Base-by-base conservation (phyloP, 306 rosid species). In the Trifolium dubium region DNA sequence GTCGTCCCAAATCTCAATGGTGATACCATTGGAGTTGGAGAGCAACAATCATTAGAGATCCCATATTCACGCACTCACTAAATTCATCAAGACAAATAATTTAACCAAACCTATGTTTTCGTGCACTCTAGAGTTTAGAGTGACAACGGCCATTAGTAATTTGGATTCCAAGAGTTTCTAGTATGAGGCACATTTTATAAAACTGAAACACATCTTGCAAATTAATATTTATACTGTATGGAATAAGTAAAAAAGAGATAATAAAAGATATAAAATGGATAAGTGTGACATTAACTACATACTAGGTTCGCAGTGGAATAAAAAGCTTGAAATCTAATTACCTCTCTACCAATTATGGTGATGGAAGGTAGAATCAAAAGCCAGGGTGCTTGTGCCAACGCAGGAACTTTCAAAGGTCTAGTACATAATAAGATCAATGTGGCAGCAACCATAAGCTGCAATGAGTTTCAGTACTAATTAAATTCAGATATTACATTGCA, bases 401-500 rank as follows among this genome's bases (percentile, higher is more conserved):
- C 53, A 39, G 80, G 79, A 72, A 87, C 84, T 69, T 88, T 89
- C 76, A 88, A 71, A 54, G 98, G 97, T 83, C 85, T 83, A 73
- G 93, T 88, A 76, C 98, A 93, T 68, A 91, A 86, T 59, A 93
- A 84, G 77, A 93, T 85, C 89, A 93, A 87, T 12, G 98, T 86
- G 34, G 97, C 87, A 67, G 97, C 97, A 74, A 93, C 97, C 98
- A 93, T 93, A 76, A 93, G 98, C 98, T 93, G 98, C 84, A 82
- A 73, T 72, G 15, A 75, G 56, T 41, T 75, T 67, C 19, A 73
- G 58, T n/a, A 79, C 34, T 41, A 73, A 78, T 51, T 44, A 72
- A 69, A 79, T 76, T 67, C 40, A 59, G 29, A 69, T 60, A 59
- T 13, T 41, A 67, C 23, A 23, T 23, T 23, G 1, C 23, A 23